Evolutionary conservation across 2,329 filamentous ascomycete species (phyloP), one percentile per base, ranked within the genome.

Genomic region (Sordariomycetes sp.): DNA sequence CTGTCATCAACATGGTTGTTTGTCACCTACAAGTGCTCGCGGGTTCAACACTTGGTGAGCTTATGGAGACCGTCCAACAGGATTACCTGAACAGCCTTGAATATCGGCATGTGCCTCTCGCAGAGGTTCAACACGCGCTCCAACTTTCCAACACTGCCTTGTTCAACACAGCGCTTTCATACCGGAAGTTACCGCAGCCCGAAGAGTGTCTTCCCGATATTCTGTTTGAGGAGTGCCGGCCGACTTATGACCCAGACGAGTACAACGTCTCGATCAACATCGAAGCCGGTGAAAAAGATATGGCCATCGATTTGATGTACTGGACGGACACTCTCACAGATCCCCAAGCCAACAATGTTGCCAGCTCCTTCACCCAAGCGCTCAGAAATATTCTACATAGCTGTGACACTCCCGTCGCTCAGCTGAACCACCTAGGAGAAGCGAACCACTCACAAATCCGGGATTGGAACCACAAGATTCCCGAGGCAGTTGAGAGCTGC

Each of bases 1-100:
- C 57, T 18, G 70, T 72, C 35, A 67, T 73, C 41, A 72, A 70
- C 39, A 71, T 72, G 62, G 57, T 74, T 5, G 63, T 68, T 34
- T 70, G 63, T 39, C 32, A 33, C 14, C 25, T 37, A 6, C 14
- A 33, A 4, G 15, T 40, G 8, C n/a, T 24, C 23, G 21, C 28
- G 5, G n/a, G 18, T 11, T 15, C 32, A 3, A 19, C n/a, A 9
- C 9, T 33, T 3, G 23, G n/a, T 6, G 31, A 34, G 5, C n/a
- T 37, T 10, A 20, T 37, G 3, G 14, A 21, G 12, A 29, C 14
- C n/a, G 38, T 35, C 14, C 52, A 68, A 0, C 59, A 28, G 14
- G 35, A 37, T 19, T 33, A 32, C 20, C 18, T 37, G 4, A 27
- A 37, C 17, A 34, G 35, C 32, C 16, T 37, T 8, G 15, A 17